Evolutionary conservation across 140 eudicot genomes (phyloP).

Genomic region (Senecio squalidus): DNA sequence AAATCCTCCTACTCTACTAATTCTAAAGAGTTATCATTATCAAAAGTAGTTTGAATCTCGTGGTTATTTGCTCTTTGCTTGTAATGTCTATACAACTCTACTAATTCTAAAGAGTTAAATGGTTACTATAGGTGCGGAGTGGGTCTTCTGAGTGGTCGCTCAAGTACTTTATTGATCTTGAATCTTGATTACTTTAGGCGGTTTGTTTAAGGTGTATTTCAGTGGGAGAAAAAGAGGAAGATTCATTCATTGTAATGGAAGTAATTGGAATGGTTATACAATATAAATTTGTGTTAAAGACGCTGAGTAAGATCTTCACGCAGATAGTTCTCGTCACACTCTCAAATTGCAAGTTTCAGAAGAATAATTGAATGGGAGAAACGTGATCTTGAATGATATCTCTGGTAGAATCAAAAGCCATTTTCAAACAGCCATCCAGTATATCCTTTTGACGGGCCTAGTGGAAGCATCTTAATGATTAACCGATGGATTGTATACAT

Average conservation of each 20-base stretch:
- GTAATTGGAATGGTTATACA: neutral
- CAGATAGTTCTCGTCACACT: too few species aligned
- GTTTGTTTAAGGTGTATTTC: neutral
- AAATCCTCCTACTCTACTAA: neutral
- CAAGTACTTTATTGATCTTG: neutral
- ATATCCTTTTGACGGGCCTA: too few species aligned
- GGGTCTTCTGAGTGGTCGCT: neutral
- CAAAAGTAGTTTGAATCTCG: neutral
- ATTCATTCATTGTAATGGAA: neutral
- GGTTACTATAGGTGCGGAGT: neutral
- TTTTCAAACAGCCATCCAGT: too few species aligned
- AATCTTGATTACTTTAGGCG: neutral
- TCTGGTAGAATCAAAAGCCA: too few species aligned
- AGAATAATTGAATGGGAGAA: too few species aligned
- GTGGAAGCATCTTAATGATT: too few species aligned
- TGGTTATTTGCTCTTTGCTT: neutral
- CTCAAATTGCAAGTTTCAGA: too few species aligned
- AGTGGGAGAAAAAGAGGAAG: neutral
- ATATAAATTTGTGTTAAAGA: neutral
- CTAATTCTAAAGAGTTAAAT: neutral
- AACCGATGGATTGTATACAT: too few species aligned
- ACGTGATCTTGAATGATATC: too few species aligned
- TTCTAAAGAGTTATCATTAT: neutral
- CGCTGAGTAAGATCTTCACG: neutral
- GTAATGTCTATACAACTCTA: neutral